phyloP scores from a whole-genome alignment of 768 basidiomycete species.

The Collybiopsis confluens region DNA sequence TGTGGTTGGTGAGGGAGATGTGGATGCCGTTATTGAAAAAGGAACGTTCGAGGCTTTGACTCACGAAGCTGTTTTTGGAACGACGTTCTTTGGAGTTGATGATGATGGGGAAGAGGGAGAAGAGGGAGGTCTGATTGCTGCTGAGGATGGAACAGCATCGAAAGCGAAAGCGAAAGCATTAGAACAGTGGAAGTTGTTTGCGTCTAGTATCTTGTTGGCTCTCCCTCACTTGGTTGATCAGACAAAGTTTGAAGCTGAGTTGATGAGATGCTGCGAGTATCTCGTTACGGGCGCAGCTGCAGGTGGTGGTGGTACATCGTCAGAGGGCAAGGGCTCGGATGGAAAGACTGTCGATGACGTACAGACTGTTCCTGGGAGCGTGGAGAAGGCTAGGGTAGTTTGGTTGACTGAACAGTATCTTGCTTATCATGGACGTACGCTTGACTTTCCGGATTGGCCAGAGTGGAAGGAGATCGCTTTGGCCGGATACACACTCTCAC shows the following conservation, averaged over 20 bases:
- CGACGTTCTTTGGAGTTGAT: conserved; percentile 43
- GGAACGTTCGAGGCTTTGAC: conserved; percentile 77
- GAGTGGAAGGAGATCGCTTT: conserved; percentile 49
- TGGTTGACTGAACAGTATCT: conserved; percentile 72
- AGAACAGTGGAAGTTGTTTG: conserved; percentile 58
- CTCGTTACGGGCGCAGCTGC: conserved; percentile 50
- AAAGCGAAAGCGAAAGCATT: conserved; percentile 16
- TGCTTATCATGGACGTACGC: conserved; percentile 49
- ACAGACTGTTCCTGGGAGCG: no score
- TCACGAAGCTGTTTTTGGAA: conserved; percentile 79
- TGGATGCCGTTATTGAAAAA: conserved; percentile 56
- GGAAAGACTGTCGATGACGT: no score
- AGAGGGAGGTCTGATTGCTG: conserved; percentile 11
- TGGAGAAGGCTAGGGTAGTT: conserved; percentile 40
- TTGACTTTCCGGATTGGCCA: conserved; percentile 52
- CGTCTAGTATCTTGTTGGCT: conserved; percentile 55
- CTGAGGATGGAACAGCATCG: conserved; percentile 14
- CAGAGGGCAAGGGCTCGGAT: no score
- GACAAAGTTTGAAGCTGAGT: conserved; percentile 63
- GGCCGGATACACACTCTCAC: no score
- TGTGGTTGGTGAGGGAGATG: conserved; percentile 22
- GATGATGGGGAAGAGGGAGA: no score
- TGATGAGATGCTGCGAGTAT: conserved; percentile 61
- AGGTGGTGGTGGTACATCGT: no score
- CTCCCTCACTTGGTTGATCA: conserved; percentile 55